These are phyloP conservation scores for Athelia sp. DNA, from an alignment of 1,284 basidiomycete genomes.

Conservation along the genomic window DNA sequence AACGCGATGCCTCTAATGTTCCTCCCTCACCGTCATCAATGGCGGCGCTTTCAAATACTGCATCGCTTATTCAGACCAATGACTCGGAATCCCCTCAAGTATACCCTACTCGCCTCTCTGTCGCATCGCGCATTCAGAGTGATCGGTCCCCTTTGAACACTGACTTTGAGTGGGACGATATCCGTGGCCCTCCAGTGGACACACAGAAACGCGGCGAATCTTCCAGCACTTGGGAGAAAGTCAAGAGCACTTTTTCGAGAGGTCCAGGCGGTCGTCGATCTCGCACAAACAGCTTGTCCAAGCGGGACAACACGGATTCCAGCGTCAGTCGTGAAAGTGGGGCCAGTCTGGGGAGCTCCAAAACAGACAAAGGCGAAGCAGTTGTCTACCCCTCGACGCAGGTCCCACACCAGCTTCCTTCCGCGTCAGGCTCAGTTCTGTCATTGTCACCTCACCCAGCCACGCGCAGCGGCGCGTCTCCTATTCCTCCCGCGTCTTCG, in stretches of 20 bases:
- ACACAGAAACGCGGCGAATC: conserved; percentile 48
- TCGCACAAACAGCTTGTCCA: conserved; percentile 65
- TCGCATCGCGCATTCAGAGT: conserved; percentile 48
- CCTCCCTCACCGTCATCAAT: conserved; percentile 49
- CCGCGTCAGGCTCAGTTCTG: conserved; percentile 60
- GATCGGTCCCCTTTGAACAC: conserved; percentile 49
- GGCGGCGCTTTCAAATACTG: conserved; percentile 35
- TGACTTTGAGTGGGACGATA: conserved; percentile 58
- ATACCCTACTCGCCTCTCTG: conserved; percentile 55
- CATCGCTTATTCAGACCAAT: conserved; percentile 36
- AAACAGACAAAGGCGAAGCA: conserved; percentile 44
- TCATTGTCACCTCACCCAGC: conserved; percentile 51
- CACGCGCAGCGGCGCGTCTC: conserved; percentile 54
- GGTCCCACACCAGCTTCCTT: conserved; percentile 53
- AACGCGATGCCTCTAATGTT: conserved; percentile 35
- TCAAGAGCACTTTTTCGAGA: conserved; percentile 57
- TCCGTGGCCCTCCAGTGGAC: conserved; percentile 36
- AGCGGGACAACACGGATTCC: conserved; percentile 61
- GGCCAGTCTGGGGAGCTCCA: conserved; percentile 56
- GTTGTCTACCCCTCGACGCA: conserved; percentile 33
- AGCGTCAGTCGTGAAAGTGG: conserved; percentile 73
- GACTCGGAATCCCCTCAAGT: conserved; percentile 44
- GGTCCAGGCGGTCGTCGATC: conserved; percentile 68
- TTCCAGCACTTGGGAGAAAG: conserved; percentile 65
- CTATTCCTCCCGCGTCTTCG: conserved; percentile 63